A percentile compares a stretch with the other conserved stretches of the same genome.
Evolutionary conservation across 164 flowering plant species (phyloP).

Genomic region (Echeveria elegans): DNA sequence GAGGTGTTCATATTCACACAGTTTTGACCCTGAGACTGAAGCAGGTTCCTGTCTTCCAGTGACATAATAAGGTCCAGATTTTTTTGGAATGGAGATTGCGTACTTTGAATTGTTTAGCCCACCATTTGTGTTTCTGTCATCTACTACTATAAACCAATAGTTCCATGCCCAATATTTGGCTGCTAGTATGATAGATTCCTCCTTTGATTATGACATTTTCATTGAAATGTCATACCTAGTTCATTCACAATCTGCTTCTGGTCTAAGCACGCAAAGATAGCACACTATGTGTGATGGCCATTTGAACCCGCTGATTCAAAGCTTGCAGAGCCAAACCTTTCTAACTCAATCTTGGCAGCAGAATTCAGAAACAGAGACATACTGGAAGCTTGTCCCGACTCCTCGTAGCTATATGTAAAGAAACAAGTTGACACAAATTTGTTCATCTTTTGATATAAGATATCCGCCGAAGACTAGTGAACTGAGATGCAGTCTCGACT

Average conservation of each 20-base stretch:
- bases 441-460: no score
- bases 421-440: no score
- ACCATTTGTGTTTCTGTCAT: background rate
- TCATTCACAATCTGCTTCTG: background rate
- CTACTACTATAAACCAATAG: background rate
- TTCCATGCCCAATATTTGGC: background rate
- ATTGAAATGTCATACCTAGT: background rate
- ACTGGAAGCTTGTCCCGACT: no score
- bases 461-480: no score
- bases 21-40: background rate
- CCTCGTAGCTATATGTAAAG: no score
- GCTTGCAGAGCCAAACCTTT: no score
- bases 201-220: background rate
- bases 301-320: background rate
- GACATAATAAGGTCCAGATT: background rate
- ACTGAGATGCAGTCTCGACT: no score
- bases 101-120: background rate
- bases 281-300: background rate
- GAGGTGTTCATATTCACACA: conserved; percentile 7
- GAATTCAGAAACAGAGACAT: no score
- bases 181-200: background rate
- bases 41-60: background rate
- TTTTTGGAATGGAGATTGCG: conserved; percentile 2
- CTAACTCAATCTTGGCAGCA: no score
- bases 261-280: background rate